Evolutionary conservation across 2,329 filamentous ascomycete species (phyloP), one percentile per base, ranked within the genome.

Genomic region (Diaporthe nobilis): DNA sequence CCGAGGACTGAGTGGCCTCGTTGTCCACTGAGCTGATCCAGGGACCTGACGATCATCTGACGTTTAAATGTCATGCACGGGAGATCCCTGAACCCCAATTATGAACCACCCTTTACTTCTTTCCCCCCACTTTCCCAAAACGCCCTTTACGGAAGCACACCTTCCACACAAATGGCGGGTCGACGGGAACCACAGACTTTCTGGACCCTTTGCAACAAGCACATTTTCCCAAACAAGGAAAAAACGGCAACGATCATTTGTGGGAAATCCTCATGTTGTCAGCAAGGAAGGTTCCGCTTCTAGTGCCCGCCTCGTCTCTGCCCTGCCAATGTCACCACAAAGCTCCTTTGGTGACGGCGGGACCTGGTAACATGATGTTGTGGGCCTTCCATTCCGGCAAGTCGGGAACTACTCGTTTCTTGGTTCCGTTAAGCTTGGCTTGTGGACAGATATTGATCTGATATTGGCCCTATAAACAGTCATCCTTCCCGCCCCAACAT

Each of bases 131-230:
- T 65, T 65, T 65, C 71, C 71, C 72, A 61, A 28, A 74, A 76
- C 9, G 61, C 28, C 34, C 10, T 13, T 39, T 17, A 55, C 75
- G 75, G 75, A 76, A 72, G 67, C 58, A 53, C 31, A 61, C 22
- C 72, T 61, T 76, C 75, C 75, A 75, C 74, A 55, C 13, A 51
- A 55, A 44, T 55, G 53, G 60, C 72, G 75, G 58, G 71, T 75
- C 28, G 39, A 61, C 72, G 72, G 75, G 70, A 71, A 20, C 53
- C 31, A 37, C 47, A 65, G 10, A 12, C 25, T 42, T 49, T 5
- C 47, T 55, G n/a, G 49, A 63, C 3, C 37, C 22, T 55, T 47
- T n/a, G 15, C 12, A 42, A 37, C 12, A 42, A n/a, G 34, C 58
- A 53, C 42, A 53, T 71, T 37, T 34, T 39, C 58, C 25, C 10